These are phyloP conservation scores for Chenopodium berlandieri DNA, from an alignment of 148 eudicot genomes.

Conservation along the genomic window DNA sequence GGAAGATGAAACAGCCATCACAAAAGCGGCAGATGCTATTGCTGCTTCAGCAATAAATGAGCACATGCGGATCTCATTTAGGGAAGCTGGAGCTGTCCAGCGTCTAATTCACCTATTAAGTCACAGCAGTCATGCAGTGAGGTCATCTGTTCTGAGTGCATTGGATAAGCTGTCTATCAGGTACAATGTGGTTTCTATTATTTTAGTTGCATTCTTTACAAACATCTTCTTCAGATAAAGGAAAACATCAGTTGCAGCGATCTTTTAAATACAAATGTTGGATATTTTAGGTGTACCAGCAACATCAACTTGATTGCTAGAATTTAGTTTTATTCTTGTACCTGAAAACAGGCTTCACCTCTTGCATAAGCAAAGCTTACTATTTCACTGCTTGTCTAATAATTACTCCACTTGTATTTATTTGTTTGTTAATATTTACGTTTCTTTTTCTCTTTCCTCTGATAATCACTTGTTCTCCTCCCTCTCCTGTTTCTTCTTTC, in stretches of 20 bases:
- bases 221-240: neutral
- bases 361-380: neutral
- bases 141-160: constrained; percentile 53
- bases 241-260: too few species aligned
- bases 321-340: neutral
- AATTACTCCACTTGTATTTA: too few species aligned
- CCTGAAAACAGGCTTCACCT: neutral
- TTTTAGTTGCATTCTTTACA: neutral
- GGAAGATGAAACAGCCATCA: constrained; percentile 70
- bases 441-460: neutral
- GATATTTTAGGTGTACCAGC: too few species aligned
- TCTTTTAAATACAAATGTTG: too few species aligned
- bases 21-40: constrained; percentile 69
- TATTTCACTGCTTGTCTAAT: neutral
- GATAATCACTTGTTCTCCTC: neutral
- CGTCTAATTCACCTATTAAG: constrained; percentile 49
- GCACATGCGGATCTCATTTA: constrained; percentile 57
- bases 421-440: neutral
- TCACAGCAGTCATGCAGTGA: constrained; percentile 44
- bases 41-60: constrained; percentile 68
- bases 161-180: constrained; percentile 76
- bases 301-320: neutral
- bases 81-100: constrained; percentile 78
- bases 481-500: neutral
- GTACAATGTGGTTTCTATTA: constrained; percentile 25